phyloP scores from a whole-genome alignment of 805 yeast genomes.

The Suhomyces kilbournensis region DNA sequence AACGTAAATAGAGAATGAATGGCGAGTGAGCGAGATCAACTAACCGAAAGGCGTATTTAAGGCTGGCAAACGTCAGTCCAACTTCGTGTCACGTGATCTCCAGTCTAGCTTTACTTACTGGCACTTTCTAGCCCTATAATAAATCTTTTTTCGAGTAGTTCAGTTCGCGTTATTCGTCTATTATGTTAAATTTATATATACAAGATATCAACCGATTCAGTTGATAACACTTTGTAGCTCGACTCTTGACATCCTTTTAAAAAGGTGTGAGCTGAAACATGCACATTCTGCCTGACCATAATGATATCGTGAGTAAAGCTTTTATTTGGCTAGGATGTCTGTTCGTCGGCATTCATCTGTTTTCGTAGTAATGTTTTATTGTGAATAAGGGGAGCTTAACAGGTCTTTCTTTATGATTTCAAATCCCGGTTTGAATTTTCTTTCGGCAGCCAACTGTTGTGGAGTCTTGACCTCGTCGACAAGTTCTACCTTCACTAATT shows the following conservation, averaged over 20 bases:
- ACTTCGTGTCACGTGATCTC: neutral
- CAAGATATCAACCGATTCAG: neutral
- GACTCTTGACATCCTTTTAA: neutral
- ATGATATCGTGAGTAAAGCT: no score
- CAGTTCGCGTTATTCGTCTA: neutral
- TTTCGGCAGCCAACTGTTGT: constrained; percentile 48
- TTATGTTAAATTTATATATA: neutral
- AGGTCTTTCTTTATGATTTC: constrained; percentile 10
- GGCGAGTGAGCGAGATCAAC: neutral
- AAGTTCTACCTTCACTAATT: constrained; percentile 77
- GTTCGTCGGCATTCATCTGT: neutral
- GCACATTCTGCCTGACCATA: no score
- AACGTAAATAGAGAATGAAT: neutral
- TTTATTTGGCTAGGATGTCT: no score
- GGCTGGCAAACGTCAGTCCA: neutral
- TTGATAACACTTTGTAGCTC: neutral
- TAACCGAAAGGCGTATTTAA: neutral
- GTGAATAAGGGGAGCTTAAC: neutral
- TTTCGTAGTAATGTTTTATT: neutral
- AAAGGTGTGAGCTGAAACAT: no score
- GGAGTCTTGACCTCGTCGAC: constrained; percentile 53
- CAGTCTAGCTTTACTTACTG: neutral
- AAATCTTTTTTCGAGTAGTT: neutral
- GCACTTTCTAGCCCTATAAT: neutral
- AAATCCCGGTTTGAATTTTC: constrained; percentile 69